phyloP scores from a whole-genome alignment of 768 basidiomycete species.

The Xanthoconium purpureum region DNA sequence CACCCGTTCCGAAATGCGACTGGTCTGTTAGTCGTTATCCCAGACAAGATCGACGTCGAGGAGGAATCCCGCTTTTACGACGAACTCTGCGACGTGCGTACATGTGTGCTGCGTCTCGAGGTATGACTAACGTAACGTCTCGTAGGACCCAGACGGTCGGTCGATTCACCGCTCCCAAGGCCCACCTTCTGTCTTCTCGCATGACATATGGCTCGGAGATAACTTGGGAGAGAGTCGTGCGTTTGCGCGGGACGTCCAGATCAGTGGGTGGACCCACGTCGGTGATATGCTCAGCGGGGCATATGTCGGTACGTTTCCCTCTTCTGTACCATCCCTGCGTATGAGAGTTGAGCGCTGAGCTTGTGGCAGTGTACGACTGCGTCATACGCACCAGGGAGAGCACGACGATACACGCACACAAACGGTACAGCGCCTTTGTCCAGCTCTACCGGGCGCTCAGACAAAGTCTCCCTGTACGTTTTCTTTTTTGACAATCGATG shows the following conservation, averaged over 20 bases:
- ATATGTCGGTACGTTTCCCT: constrained; percentile 52
- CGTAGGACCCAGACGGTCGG: constrained; percentile 24
- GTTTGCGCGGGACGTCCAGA: constrained; percentile 64
- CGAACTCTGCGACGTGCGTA: constrained; percentile 49
- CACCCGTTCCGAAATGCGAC: constrained; percentile 49
- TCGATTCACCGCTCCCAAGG: constrained; percentile 27
- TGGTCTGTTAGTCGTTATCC: constrained; percentile 52
- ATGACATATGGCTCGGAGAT: constrained; percentile 69
- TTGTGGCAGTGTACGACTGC: constrained; percentile 58
- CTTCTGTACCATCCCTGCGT: no score
- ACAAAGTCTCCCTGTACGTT: constrained; percentile 50
- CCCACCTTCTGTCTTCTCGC: constrained; percentile 58
- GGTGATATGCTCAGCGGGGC: constrained; percentile 63
- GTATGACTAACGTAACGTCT: neutral
- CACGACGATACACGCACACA: constrained; percentile 61
- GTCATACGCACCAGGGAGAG: constrained; percentile 68
- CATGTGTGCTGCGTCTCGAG: no score
- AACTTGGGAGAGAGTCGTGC: constrained; percentile 49
- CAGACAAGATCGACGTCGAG: constrained; percentile 59
- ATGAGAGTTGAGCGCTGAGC: neutral
- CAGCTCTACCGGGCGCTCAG: constrained; percentile 48
- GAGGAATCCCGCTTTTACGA: constrained; percentile 68
- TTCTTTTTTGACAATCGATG: no score
- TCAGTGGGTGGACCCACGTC: constrained; percentile 70
- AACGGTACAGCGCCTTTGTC: constrained; percentile 65